Base-by-base conservation (phyloP, 345 rosid genomes). In the Boechera retrofracta region DNA sequence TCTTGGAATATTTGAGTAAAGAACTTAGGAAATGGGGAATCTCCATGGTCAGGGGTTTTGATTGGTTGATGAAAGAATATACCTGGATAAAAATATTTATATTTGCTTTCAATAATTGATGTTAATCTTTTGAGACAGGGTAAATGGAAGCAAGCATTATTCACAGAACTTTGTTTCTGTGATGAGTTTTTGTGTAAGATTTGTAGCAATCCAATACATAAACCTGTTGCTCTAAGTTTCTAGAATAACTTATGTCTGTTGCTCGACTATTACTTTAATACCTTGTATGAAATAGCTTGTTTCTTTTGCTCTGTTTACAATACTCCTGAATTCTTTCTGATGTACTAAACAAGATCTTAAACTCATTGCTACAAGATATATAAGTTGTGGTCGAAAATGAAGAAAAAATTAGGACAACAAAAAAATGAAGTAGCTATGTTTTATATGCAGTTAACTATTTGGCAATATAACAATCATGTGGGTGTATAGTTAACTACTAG, bases 11-110 rank as follows among this genome's bases (percentile, higher is more conserved):
- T 70, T 77, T 63, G 66, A 49, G 57, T 13, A 57, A 52, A 11
- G 65, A 71, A 64, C 10, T 57, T 35, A 35, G 39, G 24, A 65
- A 74, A 45, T 55, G 78, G 72, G 56, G 76, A 77, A 71, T 77
- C 76, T 77, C 44, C 72, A 64, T 77, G 67, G 36, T 63, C 58
- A 26, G 15, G 12, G 49, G 16, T 38, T 71, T 71, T 54, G 45
- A 78, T 78, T 66, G 77, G 72, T 52, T 51, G 47, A 65, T 2
- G 5, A 64, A 59, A 47, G 72, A 63, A 71, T 64, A 70, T 64
- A 62, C 42, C 51, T 28, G 69, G 70, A 62, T 48, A 38, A 13
- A 69, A 54, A 33, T 77, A 48, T 8, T 45, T 11, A 64, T 42
- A 31, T 35, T 71, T 69, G 49, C 39, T 61, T 67, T 47, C 5